Evolutionary conservation across 1,284 basidiomycete species (phyloP), one percentile per base, ranked within the genome.

Genomic region (Heterobasidion parviporum): DNA sequence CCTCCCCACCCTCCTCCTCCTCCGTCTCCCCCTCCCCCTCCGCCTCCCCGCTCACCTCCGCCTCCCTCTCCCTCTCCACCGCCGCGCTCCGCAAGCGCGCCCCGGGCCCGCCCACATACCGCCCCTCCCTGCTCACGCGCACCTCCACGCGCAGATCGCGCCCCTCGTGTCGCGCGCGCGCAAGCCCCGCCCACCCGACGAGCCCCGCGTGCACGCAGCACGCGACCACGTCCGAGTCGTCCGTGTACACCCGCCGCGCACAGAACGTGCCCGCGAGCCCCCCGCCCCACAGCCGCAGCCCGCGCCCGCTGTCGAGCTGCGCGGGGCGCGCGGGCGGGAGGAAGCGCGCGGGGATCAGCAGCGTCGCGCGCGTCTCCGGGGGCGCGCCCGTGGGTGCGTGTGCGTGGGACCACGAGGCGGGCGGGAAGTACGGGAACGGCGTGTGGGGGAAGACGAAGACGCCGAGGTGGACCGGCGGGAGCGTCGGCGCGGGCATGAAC

Each of bases 141-240:
- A 85, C 68, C 56, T 80, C 77, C 15, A 88, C 67, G 33, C 72
- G 68, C 61, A 87, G 61, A 63, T 86, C 85, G 56, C 72, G 68
- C 16, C 82, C 79, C 60, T 76, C 74, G 59, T 66, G 65, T 52
- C 78, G 69, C 48, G 85, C 85, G 20, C 69, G 67, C 47, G 70
- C 60, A 32, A 81, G 73, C 2, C 74, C 76, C 60, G 75, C 78
- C 87, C 85, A 88, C 15, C 78, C 80, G 8, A 83, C 67, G 68
- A 79, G 77, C 2, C 78, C 83, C 2, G 84, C 75, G 61, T 90
- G 88, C 26, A 87, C 73, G 2, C 89, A 90, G 59, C 89, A 90
- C 34, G 89, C 65, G 56, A 90, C 79, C 55, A 91, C 64, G 59
- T 87, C 82, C 26, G 82, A 86, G 66, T 89, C 87, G 67, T 89